These are phyloP conservation scores for Lonicera japonica DNA, from an alignment of 129 eudicot genomes.

Conservation along the genomic window DNA sequence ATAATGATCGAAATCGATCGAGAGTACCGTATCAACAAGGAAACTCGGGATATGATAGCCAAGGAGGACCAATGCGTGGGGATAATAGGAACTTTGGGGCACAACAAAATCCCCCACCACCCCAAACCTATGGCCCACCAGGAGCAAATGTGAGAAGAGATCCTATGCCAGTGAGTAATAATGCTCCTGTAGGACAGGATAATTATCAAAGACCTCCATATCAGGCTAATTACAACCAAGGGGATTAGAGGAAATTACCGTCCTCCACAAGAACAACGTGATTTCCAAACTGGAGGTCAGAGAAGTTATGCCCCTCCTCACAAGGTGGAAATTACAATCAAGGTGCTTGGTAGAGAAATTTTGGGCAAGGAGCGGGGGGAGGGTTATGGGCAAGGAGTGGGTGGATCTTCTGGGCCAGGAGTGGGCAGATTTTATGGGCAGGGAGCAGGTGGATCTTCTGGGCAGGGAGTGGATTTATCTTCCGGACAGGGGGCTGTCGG, in stretches of 20 bases:
- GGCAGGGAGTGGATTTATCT: slow-evolving; percentile 12
- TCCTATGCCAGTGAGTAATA: slow-evolving; percentile 10
- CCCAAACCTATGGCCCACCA: slow-evolving; percentile 11
- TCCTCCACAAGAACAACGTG: slow-evolving; percentile 28
- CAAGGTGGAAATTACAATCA: slow-evolving; percentile 21
- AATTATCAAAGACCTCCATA: slow-evolving; percentile 37
- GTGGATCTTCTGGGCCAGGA: slow-evolving; percentile 21
- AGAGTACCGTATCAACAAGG: slow-evolving; percentile 27
- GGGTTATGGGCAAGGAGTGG: no score
- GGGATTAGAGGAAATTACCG: slow-evolving; percentile 19
- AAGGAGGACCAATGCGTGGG: slow-evolving; percentile 15
- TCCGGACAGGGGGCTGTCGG: slow-evolving; percentile 19
- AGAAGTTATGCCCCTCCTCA: slow-evolving; percentile 19
- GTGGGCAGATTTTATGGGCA: slow-evolving; percentile 19
- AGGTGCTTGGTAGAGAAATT: slow-evolving; percentile 23
- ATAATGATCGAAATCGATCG: slow-evolving; percentile 33
- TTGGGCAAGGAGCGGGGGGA: no score
- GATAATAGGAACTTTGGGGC: slow-evolving; percentile 15
- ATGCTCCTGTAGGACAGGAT: slow-evolving; percentile 40
- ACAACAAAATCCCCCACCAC: slow-evolving; percentile 12
- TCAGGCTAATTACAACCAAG: slow-evolving; percentile 35
- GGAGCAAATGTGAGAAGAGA: slow-evolving; percentile 13
- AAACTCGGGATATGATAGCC: slow-evolving; percentile 6
- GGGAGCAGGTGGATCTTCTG: not conserved
- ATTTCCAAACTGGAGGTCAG: slow-evolving; percentile 22